Evolutionary conservation across 2,329 filamentous ascomycete species (phyloP), one percentile per base, ranked within the genome.

Genomic region (Fusarium proliferatum): DNA sequence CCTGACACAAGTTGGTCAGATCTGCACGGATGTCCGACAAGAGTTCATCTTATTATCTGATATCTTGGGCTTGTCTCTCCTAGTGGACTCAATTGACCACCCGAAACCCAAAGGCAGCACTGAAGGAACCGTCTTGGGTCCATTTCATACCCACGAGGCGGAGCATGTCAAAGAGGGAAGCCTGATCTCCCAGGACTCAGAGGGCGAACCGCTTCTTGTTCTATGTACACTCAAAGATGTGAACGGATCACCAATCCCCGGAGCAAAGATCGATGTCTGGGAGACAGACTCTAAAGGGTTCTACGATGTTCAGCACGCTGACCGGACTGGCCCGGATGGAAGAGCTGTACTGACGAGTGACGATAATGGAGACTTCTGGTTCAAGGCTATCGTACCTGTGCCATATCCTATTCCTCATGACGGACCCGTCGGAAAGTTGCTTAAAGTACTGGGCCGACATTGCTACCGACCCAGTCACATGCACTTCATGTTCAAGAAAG

Each of bases 321-420:
- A 87, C 13, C 83, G 90, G 5, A 82, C 87, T 12, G 87, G 70
- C 2, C 78, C 81, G 1, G 80, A 79, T 67, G 81, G 80, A 36
- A 78, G 81, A 8, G 77, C 74, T 30, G 64, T 80, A 6, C 61
- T 81, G 52, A 67, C 63, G 2, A 81, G 78, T n/a, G 79, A 80
- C 33, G 70, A 64, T 9, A 52, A 79, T 4, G 80, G 79, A 1
- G 53, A 64, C 8, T 75, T 97, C 80, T 97, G 92, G 91, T 97
- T 97, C 85, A 91, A 91, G 78, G 94, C 92, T 0, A 94, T 97
- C 79, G 91, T 92, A 67, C 95, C 95, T 0, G 94, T 97, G 65
- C 91, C 92, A 60, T 97, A 97, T 82, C 92, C 93, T 0, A 96
- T 97, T 77, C 94, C 94, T 3, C 87, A 94, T 76, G 94, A 97